phyloP scores from a whole-genome alignment of 331 rosid genomes.

The Quercus tomentella region DNA sequence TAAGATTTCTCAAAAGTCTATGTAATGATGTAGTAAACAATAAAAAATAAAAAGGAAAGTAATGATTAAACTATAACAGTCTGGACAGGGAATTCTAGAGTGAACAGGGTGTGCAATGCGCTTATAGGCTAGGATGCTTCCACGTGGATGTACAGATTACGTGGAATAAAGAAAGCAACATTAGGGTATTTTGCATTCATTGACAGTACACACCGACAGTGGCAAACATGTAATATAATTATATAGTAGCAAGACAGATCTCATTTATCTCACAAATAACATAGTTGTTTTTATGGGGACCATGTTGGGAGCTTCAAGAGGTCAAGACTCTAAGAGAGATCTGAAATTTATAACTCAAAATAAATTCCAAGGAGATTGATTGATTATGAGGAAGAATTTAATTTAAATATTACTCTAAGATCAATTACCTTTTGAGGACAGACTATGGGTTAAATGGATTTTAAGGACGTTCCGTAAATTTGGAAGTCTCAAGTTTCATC shows the following conservation, averaged over 20 bases:
- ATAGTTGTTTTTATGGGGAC: background rate
- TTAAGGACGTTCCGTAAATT: rapidly evolving
- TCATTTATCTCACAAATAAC: background rate
- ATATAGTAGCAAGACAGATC: too few species aligned
- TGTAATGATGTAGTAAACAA: too few species aligned
- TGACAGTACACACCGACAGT: slow-evolving; percentile 30
- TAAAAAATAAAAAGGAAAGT: too few species aligned
- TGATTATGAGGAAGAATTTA: too few species aligned
- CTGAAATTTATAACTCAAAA: background rate
- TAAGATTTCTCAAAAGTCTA: background rate
- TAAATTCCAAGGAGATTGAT: too few species aligned
- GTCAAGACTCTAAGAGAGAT: background rate
- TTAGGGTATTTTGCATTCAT: background rate
- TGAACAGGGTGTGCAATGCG: background rate
- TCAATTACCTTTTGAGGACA: too few species aligned
- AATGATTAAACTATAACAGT: too few species aligned
- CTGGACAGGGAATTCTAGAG: background rate
- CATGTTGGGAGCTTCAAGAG: background rate
- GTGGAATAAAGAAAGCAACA: slow-evolving; percentile 16
- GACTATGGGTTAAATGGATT: too few species aligned
- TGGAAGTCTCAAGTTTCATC: too few species aligned
- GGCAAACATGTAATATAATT: slow-evolving; percentile 22
- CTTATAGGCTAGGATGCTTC: slow-evolving; percentile 9
- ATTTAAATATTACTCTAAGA: too few species aligned
- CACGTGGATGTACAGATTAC: slow-evolving; percentile 18